Percentiles rank a stretch among this genome's conserved stretches.
Conservation (phyloP, 495 filamentous ascomycete genomes). For the Neurospora sublineolata region DNA sequence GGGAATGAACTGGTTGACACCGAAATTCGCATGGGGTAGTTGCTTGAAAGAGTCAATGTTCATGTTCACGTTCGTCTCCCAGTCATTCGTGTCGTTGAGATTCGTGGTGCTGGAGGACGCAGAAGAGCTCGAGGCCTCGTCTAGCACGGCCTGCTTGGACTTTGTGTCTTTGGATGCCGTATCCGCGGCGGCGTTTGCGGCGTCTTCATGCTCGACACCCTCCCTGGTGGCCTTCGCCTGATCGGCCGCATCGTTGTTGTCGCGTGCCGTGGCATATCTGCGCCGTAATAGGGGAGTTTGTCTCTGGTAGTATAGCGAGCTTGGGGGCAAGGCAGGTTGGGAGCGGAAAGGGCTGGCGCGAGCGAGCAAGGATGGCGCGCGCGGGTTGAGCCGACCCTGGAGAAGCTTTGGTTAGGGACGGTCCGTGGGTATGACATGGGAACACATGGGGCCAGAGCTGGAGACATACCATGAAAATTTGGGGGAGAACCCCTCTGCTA, state of each 20-base stretch:
- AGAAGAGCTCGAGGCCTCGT: slow-evolving; percentile 18
- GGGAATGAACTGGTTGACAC: slow-evolving; percentile 87
- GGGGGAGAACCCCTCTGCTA: neutral
- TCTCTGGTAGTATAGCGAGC: neutral
- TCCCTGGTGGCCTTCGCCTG: slow-evolving; percentile 11
- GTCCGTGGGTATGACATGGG: neutral
- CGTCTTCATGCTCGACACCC: slow-evolving; percentile 12
- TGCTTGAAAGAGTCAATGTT: slow-evolving; percentile 72
- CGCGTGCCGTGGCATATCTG: slow-evolving; percentile 10
- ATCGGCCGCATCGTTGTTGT: slow-evolving; percentile 2
- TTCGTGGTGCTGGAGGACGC: slow-evolving; percentile 15
- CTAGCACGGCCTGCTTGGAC: slow-evolving; percentile 13
- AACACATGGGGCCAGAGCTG: neutral
- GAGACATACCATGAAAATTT: neutral
- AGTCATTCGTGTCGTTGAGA: slow-evolving; percentile 35
- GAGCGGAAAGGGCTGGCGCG: slow-evolving; percentile 1
- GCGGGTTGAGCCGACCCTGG: slow-evolving; percentile 17
- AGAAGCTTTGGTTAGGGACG: slow-evolving; percentile 8
- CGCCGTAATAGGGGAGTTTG: slow-evolving; percentile 1
- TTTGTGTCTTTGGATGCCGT: slow-evolving; percentile 13
- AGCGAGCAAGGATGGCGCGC: neutral
- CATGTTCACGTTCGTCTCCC: slow-evolving; percentile 72
- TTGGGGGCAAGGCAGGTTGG: neutral
- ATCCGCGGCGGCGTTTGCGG: slow-evolving; percentile 13
- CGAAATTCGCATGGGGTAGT: slow-evolving; percentile 78